Percentiles rank a stretch among this genome's conserved stretches.
Evolutionary conservation across 345 rosid species (phyloP).

Genomic region (Populus ilicifolia): DNA sequence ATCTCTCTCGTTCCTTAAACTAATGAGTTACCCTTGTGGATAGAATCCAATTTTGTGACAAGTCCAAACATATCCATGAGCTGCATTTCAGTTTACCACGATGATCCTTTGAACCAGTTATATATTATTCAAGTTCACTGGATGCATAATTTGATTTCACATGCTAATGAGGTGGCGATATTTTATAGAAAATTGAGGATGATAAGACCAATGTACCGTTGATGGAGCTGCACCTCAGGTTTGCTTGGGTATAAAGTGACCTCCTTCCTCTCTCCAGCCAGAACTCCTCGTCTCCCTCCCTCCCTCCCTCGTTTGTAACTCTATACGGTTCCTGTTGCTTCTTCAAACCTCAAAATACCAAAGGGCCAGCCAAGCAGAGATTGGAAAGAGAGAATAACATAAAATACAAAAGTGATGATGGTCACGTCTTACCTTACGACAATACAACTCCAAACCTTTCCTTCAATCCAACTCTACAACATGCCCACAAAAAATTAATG

Average conservation of each 20-base stretch:
- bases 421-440: conserved; percentile 58
- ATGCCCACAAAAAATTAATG: conserved; percentile 16
- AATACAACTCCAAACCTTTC: conserved; percentile 28
- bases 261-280: conserved; percentile 13
- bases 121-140: neutral
- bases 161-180: neutral
- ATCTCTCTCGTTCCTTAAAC: neutral
- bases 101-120: neutral
- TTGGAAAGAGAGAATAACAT: neutral
- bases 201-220: neutral
- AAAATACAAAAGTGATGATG: conserved; percentile 37
- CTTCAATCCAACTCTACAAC: conserved; percentile 82
- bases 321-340: conserved; percentile 23
- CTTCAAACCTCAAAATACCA: conserved; percentile 20
- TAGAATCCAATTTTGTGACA: neutral
- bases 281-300: neutral
- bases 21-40: no score
- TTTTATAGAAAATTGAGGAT: neutral
- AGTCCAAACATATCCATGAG: neutral
- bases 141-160: neutral
- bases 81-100: neutral
- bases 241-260: neutral
- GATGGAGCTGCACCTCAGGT: neutral
- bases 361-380: conserved; percentile 21
- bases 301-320: neutral